Conservation (phyloP, 176 grass and related monocot genomes). For the Ensete glaucum region DNA sequence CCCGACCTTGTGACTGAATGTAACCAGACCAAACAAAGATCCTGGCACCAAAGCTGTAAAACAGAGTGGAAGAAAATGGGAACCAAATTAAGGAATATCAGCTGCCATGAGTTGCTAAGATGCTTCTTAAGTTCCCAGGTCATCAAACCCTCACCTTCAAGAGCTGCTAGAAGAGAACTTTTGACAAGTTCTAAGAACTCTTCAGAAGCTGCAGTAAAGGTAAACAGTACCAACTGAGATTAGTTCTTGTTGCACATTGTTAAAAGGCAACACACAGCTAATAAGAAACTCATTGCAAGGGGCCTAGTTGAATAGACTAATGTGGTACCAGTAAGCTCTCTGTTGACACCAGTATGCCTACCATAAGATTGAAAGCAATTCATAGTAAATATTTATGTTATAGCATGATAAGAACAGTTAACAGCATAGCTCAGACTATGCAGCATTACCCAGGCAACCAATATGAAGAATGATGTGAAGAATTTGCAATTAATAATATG, state of each 20-base stretch:
- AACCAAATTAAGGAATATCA: background rate
- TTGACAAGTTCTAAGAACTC: constrained; percentile 89
- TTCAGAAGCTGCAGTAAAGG: constrained; percentile 56
- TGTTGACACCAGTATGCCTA: too few relatives aligned
- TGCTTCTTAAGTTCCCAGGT: background rate
- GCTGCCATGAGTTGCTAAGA: background rate
- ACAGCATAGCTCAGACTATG: too few relatives aligned
- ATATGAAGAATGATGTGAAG: too few relatives aligned
- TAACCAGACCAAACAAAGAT: constrained; percentile 82
- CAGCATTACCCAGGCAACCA: too few relatives aligned
- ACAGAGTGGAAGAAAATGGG: background rate
- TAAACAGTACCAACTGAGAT: background rate
- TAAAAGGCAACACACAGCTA: background rate
- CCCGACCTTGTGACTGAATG: constrained; percentile 95
- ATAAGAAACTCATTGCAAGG: background rate
- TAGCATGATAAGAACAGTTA: too few relatives aligned
- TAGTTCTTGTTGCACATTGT: background rate
- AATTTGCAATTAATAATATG: too few relatives aligned
- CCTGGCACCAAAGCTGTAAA: constrained; percentile 77
- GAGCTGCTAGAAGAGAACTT: constrained; percentile 76
- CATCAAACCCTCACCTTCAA: constrained; percentile 52
- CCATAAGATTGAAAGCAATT: too few relatives aligned
- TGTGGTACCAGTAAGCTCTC: too few relatives aligned
- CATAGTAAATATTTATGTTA: too few relatives aligned
- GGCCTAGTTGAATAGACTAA: too few relatives aligned